phyloP scores from a whole-genome alignment of 106 monocot genomes.

The Chionographis japonica region DNA sequence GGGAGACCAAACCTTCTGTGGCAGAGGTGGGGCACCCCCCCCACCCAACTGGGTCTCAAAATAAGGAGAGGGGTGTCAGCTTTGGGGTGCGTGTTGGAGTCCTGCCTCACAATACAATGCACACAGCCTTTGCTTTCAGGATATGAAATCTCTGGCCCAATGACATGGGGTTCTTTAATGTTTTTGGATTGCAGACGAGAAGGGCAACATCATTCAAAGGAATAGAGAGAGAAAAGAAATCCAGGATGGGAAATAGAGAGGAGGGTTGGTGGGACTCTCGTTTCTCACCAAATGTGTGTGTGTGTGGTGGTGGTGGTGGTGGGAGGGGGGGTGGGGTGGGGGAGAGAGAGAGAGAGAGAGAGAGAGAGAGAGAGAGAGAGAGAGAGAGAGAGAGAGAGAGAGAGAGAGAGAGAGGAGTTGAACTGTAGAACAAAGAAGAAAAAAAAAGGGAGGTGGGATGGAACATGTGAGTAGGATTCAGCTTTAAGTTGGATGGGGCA shows the following conservation, averaged over 20 bases:
- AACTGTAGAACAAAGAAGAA: too few species aligned
- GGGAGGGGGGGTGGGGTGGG: neutral
- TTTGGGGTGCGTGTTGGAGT: neutral
- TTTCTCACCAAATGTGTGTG: neutral
- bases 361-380: neutral
- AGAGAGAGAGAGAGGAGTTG: too few species aligned
- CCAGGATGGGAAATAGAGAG: too few species aligned
- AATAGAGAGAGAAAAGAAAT: neutral
- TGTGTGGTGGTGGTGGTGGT: conserved; percentile 4
- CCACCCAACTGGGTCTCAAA: conserved; percentile 3
- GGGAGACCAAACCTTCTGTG: conserved; percentile 27
- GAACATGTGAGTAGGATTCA: conserved; percentile 16
- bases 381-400: too few species aligned
- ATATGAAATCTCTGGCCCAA: neutral
- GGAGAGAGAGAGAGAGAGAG: conserved; percentile 1
- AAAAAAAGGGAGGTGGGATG: neutral
- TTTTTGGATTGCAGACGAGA: neutral
- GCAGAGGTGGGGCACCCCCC: conserved; percentile 8
- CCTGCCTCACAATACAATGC: too few species aligned
- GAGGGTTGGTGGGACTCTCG: neutral
- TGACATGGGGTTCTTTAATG: too few species aligned
- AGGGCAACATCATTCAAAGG: neutral
- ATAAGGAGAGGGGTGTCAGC: neutral
- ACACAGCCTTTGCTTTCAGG: neutral
- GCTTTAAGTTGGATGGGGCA: conserved; percentile 9